Percentiles rank a stretch among this genome's conserved stretches.
phyloP scores from a whole-genome alignment of 2,329 filamentous ascomycete species.

The Intubia oerlemansii region DNA sequence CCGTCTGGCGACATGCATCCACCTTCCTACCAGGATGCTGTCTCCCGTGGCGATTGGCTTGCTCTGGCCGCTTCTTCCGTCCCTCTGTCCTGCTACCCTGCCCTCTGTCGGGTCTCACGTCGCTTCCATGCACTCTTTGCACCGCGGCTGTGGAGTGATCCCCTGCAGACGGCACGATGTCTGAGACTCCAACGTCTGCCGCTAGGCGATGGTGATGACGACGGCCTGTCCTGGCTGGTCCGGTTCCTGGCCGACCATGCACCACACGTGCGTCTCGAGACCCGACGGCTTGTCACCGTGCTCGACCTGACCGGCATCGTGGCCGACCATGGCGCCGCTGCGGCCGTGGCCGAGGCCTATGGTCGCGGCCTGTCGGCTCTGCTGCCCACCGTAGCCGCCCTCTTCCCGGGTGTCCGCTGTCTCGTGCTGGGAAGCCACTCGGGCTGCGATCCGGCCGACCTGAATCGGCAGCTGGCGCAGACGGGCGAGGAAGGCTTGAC shows the following conservation, averaged over 20 bases:
- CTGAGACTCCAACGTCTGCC: constrained; percentile 22
- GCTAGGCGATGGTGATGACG: too few relatives aligned
- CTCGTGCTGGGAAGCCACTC: constrained; percentile 26
- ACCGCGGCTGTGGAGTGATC: constrained; percentile 29
- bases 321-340: constrained; percentile 17
- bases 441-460: constrained; percentile 20
- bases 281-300: constrained; percentile 21
- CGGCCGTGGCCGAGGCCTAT: constrained; percentile 19
- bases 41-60: constrained; percentile 24
- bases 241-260: constrained; percentile 22
- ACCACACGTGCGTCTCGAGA: constrained; percentile 14
- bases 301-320: constrained; percentile 28
- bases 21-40: constrained; percentile 33
- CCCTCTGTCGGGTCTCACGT: constrained; percentile 25
- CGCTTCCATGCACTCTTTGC: constrained; percentile 27
- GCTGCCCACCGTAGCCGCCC: constrained; percentile 16
- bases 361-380: constrained; percentile 17
- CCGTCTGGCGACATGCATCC: too few relatives aligned
- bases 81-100: constrained; percentile 17
- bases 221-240: too few relatives aligned
- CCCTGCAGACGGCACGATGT: constrained; percentile 18
- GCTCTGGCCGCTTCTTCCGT: constrained; percentile 24
- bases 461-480: constrained; percentile 9
- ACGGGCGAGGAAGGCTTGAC: too few relatives aligned
- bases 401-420: constrained; percentile 23